A percentile compares a stretch with the other conserved stretches of the same genome.
These are phyloP conservation scores for Sphaerostilbella broomeana DNA, from an alignment of 2,329 filamentous ascomycete genomes.

Conservation along the genomic window DNA sequence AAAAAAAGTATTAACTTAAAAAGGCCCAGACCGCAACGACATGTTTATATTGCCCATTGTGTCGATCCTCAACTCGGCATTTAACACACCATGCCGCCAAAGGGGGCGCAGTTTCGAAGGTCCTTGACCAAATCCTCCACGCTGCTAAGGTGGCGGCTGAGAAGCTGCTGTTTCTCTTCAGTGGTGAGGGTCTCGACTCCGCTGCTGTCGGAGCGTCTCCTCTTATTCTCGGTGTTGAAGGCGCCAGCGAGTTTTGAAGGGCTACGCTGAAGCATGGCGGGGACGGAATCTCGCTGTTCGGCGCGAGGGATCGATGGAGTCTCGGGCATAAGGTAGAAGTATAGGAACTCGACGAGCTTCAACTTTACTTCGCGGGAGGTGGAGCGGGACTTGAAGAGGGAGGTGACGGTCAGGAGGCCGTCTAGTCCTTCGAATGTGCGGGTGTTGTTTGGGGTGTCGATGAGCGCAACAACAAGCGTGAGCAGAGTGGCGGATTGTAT, in stretches of 20 bases:
- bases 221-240: slow-evolving; percentile 35
- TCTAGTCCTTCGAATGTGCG: slow-evolving; percentile 89
- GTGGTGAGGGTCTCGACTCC: slow-evolving; percentile 53
- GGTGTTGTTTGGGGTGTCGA: slow-evolving; percentile 81
- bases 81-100: slow-evolving; percentile 53
- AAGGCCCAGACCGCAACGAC: too few species aligned
- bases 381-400: slow-evolving; percentile 81
- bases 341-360: slow-evolving; percentile 93
- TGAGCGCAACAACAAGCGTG: slow-evolving; percentile 80
- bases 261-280: slow-evolving; percentile 55
- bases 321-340: slow-evolving; percentile 98
- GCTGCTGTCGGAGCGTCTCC: slow-evolving; percentile 30
- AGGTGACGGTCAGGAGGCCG: slow-evolving; percentile 84
- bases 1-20: too few species aligned
- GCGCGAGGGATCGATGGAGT: slow-evolving; percentile 51
- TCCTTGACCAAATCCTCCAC: slow-evolving; percentile 83
- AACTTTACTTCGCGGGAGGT: slow-evolving; percentile 87
- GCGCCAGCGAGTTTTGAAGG: slow-evolving; percentile 61
- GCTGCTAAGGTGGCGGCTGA: slow-evolving; percentile 72
- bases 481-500: slow-evolving; percentile 88
- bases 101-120: slow-evolving; percentile 70
- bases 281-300: slow-evolving; percentile 37
- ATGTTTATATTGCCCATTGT: too few species aligned
- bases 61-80: too few species aligned
- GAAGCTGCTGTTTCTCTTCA: slow-evolving; percentile 72